Percentiles rank a stretch among this genome's conserved stretches.
These are phyloP conservation scores for Eruca vesicaria DNA, from an alignment of 441 rosid species.

Conservation along the genomic window DNA sequence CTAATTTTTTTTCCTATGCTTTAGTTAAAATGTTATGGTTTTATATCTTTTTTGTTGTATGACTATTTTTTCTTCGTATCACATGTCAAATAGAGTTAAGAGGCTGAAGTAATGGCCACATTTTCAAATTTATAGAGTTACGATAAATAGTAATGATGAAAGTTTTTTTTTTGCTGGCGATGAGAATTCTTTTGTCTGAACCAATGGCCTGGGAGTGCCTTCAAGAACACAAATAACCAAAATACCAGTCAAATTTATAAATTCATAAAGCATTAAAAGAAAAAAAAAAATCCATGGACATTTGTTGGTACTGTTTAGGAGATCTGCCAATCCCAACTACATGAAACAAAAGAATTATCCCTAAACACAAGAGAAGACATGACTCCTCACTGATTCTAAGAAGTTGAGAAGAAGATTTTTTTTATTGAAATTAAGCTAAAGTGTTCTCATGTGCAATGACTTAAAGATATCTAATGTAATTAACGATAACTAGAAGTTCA, in stretches of 20 bases:
- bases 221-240: neutral
- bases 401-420: neutral
- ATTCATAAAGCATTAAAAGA: neutral
- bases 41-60: too few relatives aligned
- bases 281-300: neutral
- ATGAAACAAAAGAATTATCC: neutral
- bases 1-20: too few relatives aligned
- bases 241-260: neutral
- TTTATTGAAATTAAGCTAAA: neutral
- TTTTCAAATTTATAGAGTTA: neutral
- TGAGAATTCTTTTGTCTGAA: too few relatives aligned
- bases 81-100: too few relatives aligned
- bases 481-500: neutral
- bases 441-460: neutral
- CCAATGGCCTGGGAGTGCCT: neutral
- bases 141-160: too few relatives aligned
- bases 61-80: too few relatives aligned
- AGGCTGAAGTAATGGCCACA: too few relatives aligned
- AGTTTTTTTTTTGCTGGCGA: too few relatives aligned
- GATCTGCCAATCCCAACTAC: neutral
- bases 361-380: too few relatives aligned
- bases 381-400: neutral
- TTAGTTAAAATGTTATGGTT: too few relatives aligned
- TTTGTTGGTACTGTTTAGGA: neutral
- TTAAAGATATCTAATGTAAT: neutral